A percentile compares a stretch with the other conserved stretches of the same genome.
These are phyloP conservation scores for Tulasnella sp. DNA, from an alignment of 768 basidiomycete species.

Conservation along the genomic window DNA sequence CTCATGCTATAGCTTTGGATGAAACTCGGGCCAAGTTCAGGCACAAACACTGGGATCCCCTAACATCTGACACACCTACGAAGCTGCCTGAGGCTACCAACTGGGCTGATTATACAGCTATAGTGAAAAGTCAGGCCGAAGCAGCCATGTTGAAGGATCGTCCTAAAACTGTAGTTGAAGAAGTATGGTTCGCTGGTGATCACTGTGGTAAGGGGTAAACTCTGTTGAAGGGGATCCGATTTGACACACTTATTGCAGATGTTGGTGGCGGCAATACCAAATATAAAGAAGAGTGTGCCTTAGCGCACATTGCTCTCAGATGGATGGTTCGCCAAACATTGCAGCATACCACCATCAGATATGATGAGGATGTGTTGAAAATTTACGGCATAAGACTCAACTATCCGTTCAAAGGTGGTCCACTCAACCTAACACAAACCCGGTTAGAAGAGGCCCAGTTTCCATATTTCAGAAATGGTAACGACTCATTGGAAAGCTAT, in stretches of 20 bases:
- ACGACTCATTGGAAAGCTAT: conserved; percentile 1
- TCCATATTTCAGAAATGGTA: background rate
- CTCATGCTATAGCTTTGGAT: conserved; percentile 23
- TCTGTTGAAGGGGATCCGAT: background rate
- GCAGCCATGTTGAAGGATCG: background rate
- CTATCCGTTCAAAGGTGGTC: background rate
- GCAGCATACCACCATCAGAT: conserved; percentile 1
- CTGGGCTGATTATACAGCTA: no score
- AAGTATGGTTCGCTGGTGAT: conserved; percentile 18
- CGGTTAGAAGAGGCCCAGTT: background rate
- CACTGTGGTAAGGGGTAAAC: conserved; percentile 13
- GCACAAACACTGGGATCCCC: conserved; percentile 18
- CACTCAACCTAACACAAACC: background rate
- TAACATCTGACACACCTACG: background rate
- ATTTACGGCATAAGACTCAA: background rate
- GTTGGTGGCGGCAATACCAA: conserved; percentile 16
- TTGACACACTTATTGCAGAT: background rate
- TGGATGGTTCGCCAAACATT: conserved; percentile 22
- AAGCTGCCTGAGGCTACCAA: background rate
- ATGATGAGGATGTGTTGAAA: background rate
- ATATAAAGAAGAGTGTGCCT: background rate
- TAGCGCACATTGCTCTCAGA: conserved; percentile 18
- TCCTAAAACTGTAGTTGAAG: conserved; percentile 2
- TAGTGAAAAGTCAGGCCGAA: background rate
- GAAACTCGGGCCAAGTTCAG: conserved; percentile 23